These are phyloP conservation scores for Blyttiomyces sp. DNA, from an alignment of 371 early-diverging fungal species.

Conservation along the genomic window DNA sequence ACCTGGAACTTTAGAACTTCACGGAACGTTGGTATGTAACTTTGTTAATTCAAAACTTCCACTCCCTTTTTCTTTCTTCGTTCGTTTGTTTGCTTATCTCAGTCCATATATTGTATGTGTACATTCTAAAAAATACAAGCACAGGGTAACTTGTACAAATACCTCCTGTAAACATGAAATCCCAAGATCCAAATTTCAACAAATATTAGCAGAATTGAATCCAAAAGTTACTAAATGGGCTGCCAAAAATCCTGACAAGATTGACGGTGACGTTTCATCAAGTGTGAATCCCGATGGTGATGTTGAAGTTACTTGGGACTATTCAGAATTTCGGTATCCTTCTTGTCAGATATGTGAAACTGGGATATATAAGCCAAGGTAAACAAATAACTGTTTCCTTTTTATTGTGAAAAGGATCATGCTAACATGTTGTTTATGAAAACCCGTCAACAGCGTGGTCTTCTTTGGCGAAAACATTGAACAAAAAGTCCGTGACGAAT, in stretches of 20 bases:
- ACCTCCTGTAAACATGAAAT: conserved; percentile 57
- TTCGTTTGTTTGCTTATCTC: too few species aligned
- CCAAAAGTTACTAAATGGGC: conserved; percentile 58
- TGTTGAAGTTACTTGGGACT: conserved; percentile 57
- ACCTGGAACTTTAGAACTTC: conserved; percentile 69
- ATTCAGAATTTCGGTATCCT: conserved; percentile 69
- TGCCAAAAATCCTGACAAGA: conserved; percentile 18
- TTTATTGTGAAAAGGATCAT: neutral
- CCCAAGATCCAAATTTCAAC: conserved; percentile 64
- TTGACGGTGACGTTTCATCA: conserved; percentile 27
- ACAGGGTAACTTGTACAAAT: conserved; percentile 60
- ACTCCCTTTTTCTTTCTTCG: neutral
- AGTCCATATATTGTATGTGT: too few species aligned
- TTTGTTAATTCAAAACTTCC: neutral
- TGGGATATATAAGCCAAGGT: conserved; percentile 35
- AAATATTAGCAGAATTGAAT: conserved; percentile 62
- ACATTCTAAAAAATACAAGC: too few species aligned
- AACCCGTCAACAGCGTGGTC: conserved; percentile 66
- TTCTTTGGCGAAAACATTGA: conserved; percentile 89
- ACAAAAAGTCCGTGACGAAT: conserved; percentile 38
- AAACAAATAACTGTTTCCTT: neutral
- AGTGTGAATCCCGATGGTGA: conserved; percentile 82
- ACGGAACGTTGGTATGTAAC: conserved; percentile 66
- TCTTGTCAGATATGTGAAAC: conserved; percentile 60
- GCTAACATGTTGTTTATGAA: neutral